phyloP scores from a whole-genome alignment of 2,329 filamentous ascomycete genomes.

The Epichloe typhina region DNA sequence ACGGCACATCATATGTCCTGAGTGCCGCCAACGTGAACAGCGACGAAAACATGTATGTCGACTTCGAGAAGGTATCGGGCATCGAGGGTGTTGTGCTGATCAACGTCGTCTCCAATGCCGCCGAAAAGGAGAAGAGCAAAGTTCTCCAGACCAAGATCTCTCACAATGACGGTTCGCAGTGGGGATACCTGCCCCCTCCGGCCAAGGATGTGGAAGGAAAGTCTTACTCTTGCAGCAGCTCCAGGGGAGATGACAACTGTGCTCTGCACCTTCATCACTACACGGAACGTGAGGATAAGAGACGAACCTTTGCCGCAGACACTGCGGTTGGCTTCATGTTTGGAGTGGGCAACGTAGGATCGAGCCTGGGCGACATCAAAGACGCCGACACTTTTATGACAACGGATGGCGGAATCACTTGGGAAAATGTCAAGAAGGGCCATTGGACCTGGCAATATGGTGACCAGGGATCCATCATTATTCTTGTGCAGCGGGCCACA shows the following conservation, averaged over 20 bases:
- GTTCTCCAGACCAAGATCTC: slow-evolving; percentile 82
- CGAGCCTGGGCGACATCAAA: slow-evolving; percentile 48
- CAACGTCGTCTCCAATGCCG: slow-evolving; percentile 68
- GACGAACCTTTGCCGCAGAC: slow-evolving; percentile 76
- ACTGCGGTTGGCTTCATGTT: slow-evolving; percentile 87
- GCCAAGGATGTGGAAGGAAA: slow-evolving; percentile 57
- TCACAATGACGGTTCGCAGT: slow-evolving; percentile 89
- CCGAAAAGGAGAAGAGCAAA: slow-evolving; percentile 67
- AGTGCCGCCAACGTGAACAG: slow-evolving; percentile 74
- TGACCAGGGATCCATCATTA: slow-evolving; percentile 85
- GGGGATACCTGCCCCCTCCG: slow-evolving; percentile 69
- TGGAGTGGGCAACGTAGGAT: slow-evolving; percentile 80
- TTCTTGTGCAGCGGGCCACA: slow-evolving; percentile 62
- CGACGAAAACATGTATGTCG: slow-evolving; percentile 64
- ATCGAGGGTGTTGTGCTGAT: slow-evolving; percentile 82
- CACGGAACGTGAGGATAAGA: slow-evolving; percentile 72
- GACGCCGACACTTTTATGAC: slow-evolving; percentile 87
- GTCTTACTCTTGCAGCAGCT: slow-evolving; percentile 51
- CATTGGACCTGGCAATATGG: slow-evolving; percentile 89
- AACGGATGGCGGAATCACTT: slow-evolving; percentile 76
- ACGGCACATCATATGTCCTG: slow-evolving; percentile 87
- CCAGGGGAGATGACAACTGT: slow-evolving; percentile 51
- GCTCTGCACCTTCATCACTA: slow-evolving; percentile 90
- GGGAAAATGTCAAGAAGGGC: slow-evolving; percentile 77
- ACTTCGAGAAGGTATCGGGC: slow-evolving; percentile 91